Percentiles rank a stretch among this genome's conserved stretches.
phyloP scores from a whole-genome alignment of 352 stramenopile species.

The Achlya hypogyna region DNA sequence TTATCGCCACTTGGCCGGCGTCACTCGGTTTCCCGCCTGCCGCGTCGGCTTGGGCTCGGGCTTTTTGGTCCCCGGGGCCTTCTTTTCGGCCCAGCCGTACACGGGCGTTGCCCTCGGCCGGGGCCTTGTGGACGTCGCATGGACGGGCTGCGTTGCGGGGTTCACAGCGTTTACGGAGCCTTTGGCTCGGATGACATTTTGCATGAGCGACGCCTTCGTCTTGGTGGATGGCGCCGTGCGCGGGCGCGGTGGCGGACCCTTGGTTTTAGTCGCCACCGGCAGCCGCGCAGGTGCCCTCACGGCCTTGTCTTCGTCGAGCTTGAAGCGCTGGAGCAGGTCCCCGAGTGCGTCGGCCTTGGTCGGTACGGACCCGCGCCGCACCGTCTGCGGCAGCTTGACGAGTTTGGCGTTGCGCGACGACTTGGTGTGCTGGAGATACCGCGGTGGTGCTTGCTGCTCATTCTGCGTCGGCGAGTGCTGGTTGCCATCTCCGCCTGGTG shows the following conservation, averaged over 20 bases:
- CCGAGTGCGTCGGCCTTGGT: background rate
- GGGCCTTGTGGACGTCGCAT: background rate
- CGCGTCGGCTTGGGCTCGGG: background rate
- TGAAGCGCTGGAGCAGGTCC: background rate
- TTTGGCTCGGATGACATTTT: background rate
- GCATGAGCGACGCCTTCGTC: background rate
- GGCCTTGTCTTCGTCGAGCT: background rate
- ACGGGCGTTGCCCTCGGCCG: background rate
- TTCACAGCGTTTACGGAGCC: background rate
- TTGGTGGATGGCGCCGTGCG: background rate
- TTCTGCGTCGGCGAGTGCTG: constrained; percentile 28
- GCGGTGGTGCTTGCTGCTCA: constrained; percentile 23
- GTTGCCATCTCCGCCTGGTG: constrained; percentile 22
- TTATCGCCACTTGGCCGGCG: constrained; percentile 18
- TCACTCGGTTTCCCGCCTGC: background rate
- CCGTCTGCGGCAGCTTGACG: background rate
- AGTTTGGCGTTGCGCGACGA: constrained; percentile 45
- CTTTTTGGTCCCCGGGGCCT: background rate
- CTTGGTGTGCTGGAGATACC: constrained; percentile 45
- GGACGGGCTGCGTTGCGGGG: background rate
- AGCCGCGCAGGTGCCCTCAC: background rate
- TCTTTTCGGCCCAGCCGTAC: constrained; percentile 2
- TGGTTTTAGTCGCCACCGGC: background rate
- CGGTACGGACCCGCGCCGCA: background rate
- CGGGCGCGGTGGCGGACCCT: background rate